A percentile compares a stretch with the other conserved stretches of the same genome.
phyloP scores from a whole-genome alignment of 2,329 filamentous ascomycete species.

The Aspergillus calidoustus region DNA sequence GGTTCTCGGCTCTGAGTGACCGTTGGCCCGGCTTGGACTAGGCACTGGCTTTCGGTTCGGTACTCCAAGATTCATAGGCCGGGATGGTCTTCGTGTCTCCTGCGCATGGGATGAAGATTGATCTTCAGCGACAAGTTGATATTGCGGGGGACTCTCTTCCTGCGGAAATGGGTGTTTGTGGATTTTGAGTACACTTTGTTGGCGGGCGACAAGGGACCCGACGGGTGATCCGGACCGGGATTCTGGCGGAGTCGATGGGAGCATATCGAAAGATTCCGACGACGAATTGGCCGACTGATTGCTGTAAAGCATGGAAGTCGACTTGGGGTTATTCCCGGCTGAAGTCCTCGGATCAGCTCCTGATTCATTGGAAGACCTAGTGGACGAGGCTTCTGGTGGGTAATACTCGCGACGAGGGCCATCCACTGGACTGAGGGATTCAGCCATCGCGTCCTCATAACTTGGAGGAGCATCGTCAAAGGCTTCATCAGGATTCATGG shows the following conservation, averaged over 20 bases:
- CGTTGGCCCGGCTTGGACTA: conserved; percentile 23
- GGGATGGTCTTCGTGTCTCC: conserved; percentile 28
- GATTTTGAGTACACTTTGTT: conserved; percentile 40
- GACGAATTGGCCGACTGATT: conserved; percentile 34
- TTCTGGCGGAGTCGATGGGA: conserved; percentile 42
- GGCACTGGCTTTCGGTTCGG: conserved; percentile 46
- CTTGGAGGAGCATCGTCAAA: conserved; percentile 84
- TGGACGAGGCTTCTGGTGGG: conserved; percentile 44
- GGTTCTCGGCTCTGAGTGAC: conserved; percentile 6
- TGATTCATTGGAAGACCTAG: conserved; percentile 34
- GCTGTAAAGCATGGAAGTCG: conserved; percentile 26
- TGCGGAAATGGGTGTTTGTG: conserved; percentile 28
- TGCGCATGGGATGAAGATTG: conserved; percentile 19
- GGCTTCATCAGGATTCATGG: conserved; percentile 29
- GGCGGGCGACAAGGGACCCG: conserved; percentile 34
- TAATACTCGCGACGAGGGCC: conserved; percentile 64
- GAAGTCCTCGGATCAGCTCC: conserved; percentile 45
- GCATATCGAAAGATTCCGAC: conserved; percentile 46
- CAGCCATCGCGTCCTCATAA: conserved; percentile 91
- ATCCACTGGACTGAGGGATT: conserved; percentile 73
- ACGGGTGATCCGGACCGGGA: conserved; percentile 40
- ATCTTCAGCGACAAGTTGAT: conserved; percentile 32
- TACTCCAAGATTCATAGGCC: conserved; percentile 42
- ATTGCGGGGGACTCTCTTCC: conserved; percentile 38
- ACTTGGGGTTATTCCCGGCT: conserved; percentile 38